phyloP scores from a whole-genome alignment of 257 asterid genomes.

The Rubia yunnanensis region DNA sequence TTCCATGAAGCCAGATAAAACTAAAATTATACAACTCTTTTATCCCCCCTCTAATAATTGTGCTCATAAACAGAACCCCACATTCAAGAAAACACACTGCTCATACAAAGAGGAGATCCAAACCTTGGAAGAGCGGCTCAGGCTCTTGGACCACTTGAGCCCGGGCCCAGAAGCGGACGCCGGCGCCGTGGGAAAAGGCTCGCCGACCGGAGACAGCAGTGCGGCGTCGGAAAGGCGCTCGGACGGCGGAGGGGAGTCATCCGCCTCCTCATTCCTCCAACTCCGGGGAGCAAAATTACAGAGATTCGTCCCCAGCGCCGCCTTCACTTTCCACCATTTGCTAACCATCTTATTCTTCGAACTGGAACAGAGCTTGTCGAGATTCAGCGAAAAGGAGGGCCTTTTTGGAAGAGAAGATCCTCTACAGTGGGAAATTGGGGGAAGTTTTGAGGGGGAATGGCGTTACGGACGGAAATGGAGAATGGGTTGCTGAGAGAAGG shows the following conservation, averaged over 20 bases:
- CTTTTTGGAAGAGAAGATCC: not conserved
- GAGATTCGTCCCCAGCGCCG: constrained; percentile 77
- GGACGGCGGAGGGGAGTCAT: constrained; percentile 34
- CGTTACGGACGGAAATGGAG: constrained; percentile 2
- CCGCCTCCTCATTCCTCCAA: constrained; percentile 27
- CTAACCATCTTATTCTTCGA: constrained; percentile 44
- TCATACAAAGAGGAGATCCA: not conserved
- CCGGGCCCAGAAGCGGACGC: constrained; percentile 35
- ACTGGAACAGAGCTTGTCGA: constrained; percentile 16
- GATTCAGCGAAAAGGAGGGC: constrained; percentile 12
- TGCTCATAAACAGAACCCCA: not conserved
- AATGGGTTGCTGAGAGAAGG: constrained; percentile 5
- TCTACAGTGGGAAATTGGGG: constrained; percentile 20
- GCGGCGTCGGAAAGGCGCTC: constrained; percentile 56
- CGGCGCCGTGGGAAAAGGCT: constrained; percentile 45
- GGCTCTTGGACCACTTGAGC: constrained; percentile 66
- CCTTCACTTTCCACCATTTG: constrained; percentile 84
- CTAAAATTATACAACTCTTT: not conserved
- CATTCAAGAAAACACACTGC: not conserved
- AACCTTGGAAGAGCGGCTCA: constrained; percentile 89
- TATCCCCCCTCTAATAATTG: not conserved
- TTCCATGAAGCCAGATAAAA: not conserved
- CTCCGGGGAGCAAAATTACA: constrained; percentile 53
- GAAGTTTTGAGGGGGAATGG: not conserved
- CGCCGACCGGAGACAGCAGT: constrained; percentile 51